A percentile compares a stretch with the other conserved stretches of the same genome.
Conservation (phyloP, 1,139 yeast genomes). For the Wickerhamomyces sp. region DNA sequence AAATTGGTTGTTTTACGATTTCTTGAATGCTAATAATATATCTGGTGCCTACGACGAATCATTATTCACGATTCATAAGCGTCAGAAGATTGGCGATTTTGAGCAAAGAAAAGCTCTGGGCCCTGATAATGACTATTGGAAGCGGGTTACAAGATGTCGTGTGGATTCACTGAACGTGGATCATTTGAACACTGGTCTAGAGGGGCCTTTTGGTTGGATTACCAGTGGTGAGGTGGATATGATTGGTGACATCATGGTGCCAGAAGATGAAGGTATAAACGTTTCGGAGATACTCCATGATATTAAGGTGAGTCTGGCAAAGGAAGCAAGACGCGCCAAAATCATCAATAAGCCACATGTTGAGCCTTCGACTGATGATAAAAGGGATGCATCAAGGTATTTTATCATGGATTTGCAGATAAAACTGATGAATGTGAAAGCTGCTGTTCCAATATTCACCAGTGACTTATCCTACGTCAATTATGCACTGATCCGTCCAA, state of each 20-base stretch:
- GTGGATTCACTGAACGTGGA: slow-evolving; percentile 83
- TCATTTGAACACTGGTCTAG: slow-evolving; percentile 83
- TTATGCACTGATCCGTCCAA: slow-evolving; percentile 88
- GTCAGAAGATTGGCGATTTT: slow-evolving; percentile 21
- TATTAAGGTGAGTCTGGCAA: slow-evolving; percentile 20
- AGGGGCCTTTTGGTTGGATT: slow-evolving; percentile 98
- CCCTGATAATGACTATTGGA: slow-evolving; percentile 36
- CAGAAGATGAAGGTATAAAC: slow-evolving; percentile 42
- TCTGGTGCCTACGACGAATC: slow-evolving; percentile 94
- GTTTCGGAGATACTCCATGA: slow-evolving; percentile 20
- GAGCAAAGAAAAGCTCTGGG: slow-evolving; percentile 9
- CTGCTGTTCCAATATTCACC: slow-evolving; percentile 82
- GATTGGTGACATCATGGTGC: slow-evolving; percentile 84
- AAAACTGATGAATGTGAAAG: slow-evolving; percentile 78
- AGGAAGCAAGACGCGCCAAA: slow-evolving; percentile 27
- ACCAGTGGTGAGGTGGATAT: slow-evolving; percentile 87
- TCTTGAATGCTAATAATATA: slow-evolving; percentile 77
- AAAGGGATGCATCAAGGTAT: slow-evolving; percentile 38
- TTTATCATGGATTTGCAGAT: slow-evolving; percentile 77
- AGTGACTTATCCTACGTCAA: slow-evolving; percentile 83
- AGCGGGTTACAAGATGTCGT: slow-evolving; percentile 70
- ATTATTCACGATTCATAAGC: slow-evolving; percentile 81
- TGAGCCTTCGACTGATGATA: slow-evolving; percentile 21
- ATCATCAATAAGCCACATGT: slow-evolving; percentile 24
- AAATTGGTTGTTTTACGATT: slow-evolving; percentile 90